Evolutionary conservation across 2,329 filamentous ascomycete genomes (phyloP).

Genomic region (Nannizziopsis arthrosporioides): DNA sequence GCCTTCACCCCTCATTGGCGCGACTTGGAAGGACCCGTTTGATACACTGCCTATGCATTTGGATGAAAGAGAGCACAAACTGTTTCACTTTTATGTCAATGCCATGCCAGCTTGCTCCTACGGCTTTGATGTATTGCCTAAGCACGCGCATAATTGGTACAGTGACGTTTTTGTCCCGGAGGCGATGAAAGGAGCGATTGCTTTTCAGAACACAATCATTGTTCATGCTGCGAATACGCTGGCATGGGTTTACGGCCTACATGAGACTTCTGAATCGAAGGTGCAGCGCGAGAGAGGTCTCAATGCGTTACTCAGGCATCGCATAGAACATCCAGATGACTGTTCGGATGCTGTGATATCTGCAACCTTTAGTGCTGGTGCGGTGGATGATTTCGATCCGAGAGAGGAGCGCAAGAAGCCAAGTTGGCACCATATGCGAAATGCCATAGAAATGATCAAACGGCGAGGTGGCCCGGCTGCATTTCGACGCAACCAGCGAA

Average conservation of each 20-base stretch:
- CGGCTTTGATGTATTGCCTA: conserved; percentile 25
- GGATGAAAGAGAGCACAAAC: conserved; percentile 22
- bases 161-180: conserved; percentile 30
- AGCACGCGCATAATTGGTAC: conserved; percentile 31
- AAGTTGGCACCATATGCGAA: conserved; percentile 33
- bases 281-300: conserved; percentile 25
- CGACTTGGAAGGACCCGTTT: conserved; percentile 30
- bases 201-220: conserved; percentile 31
- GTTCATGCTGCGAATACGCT: conserved; percentile 31
- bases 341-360: conserved; percentile 31
- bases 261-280: conserved; percentile 23
- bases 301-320: conserved; percentile 26
- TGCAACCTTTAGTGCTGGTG: conserved; percentile 30
- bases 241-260: conserved; percentile 28
- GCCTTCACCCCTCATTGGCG: conserved; percentile 22
- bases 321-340: conserved; percentile 23
- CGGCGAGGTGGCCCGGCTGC: conserved; percentile 28
- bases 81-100: conserved; percentile 34
- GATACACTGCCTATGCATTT: conserved; percentile 27
- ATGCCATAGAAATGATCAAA: conserved; percentile 29
- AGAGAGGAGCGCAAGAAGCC: conserved; percentile 28
- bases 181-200: conserved; percentile 30
- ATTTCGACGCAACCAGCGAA: conserved; percentile 26
- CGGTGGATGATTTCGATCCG: conserved; percentile 32
- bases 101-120: conserved; percentile 32